Conservation (phyloP, 257 asterid genomes). For the Salvia rosmarinus region DNA sequence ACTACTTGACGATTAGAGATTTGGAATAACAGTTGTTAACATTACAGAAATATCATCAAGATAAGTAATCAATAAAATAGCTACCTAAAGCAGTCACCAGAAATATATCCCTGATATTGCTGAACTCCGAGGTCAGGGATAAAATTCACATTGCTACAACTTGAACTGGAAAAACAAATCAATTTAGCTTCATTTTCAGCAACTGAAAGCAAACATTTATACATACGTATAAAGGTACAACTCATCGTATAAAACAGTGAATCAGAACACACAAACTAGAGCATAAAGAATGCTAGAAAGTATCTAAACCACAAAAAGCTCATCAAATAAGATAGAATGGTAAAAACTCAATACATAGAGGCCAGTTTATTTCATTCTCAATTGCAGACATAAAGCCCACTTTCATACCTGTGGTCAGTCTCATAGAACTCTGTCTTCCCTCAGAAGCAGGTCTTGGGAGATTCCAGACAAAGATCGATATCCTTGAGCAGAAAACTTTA, state of each 20-base stretch:
- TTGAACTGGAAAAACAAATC: slow-evolving; percentile 6
- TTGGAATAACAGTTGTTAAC: too few species aligned
- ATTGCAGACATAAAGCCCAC: slow-evolving; percentile 76
- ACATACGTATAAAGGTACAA: slow-evolving; percentile 9
- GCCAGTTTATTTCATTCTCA: slow-evolving; percentile 41
- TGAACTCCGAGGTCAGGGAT: neutral
- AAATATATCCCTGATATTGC: neutral
- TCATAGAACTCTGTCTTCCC: slow-evolving; percentile 85
- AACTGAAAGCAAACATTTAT: slow-evolving; percentile 3
- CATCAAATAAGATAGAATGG: slow-evolving; percentile 36
- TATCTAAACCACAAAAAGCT: slow-evolving; percentile 36
- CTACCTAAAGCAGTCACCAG: neutral
- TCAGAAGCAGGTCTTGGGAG: slow-evolving; percentile 80
- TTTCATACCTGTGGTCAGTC: slow-evolving; percentile 82
- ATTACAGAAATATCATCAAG: neutral
- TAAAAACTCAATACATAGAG: slow-evolving; percentile 28
- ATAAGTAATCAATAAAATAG: too few species aligned
- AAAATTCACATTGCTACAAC: slow-evolving; percentile 6
- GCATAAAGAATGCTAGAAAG: slow-evolving; percentile 36
- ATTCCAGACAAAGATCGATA: slow-evolving; percentile 76
- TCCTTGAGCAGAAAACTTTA: slow-evolving; percentile 75
- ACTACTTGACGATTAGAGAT: neutral
- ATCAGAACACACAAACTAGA: slow-evolving; percentile 21
- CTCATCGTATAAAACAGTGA: slow-evolving; percentile 27
- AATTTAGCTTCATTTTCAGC: neutral